A percentile compares a stretch with the other conserved stretches of the same genome.
phyloP scores from a whole-genome alignment of 495 filamentous ascomycete genomes.

The Pseudoneurospora amorphoporcata region DNA sequence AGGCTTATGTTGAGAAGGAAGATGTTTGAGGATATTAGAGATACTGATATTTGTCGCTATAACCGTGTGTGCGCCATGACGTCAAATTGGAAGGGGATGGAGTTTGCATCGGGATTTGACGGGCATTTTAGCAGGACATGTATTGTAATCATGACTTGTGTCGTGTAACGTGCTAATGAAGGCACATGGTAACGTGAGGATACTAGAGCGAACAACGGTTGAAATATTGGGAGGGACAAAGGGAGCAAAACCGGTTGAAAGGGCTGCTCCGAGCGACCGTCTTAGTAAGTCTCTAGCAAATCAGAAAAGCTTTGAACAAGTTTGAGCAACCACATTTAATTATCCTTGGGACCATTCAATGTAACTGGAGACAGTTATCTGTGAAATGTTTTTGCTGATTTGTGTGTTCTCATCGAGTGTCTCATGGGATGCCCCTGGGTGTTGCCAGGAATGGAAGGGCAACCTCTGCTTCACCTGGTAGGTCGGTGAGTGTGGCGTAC shows the following conservation, averaged over 20 bases:
- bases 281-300: not conserved
- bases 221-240: not conserved
- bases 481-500: rapidly evolving
- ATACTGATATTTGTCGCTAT: not conserved
- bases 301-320: not conserved
- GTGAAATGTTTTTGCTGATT: not conserved
- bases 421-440: not conserved
- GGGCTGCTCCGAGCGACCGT: not conserved
- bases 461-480: not conserved
- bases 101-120: not conserved
- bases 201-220: not conserved
- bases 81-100: not conserved
- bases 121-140: not conserved
- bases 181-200: not conserved
- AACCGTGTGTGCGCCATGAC: not conserved
- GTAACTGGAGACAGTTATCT: not conserved
- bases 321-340: not conserved
- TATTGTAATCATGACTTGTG: not conserved
- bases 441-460: not conserved
- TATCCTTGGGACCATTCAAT: not conserved
- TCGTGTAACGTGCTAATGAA: not conserved
- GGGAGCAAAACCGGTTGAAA: not conserved
- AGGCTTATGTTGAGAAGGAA: not conserved
- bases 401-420: not conserved
- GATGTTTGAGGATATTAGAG: not conserved